Evolutionary conservation across 495 filamentous ascomycete species (phyloP), one percentile per base, ranked within the genome.

Genomic region (Friedmanniomyces simplex): DNA sequence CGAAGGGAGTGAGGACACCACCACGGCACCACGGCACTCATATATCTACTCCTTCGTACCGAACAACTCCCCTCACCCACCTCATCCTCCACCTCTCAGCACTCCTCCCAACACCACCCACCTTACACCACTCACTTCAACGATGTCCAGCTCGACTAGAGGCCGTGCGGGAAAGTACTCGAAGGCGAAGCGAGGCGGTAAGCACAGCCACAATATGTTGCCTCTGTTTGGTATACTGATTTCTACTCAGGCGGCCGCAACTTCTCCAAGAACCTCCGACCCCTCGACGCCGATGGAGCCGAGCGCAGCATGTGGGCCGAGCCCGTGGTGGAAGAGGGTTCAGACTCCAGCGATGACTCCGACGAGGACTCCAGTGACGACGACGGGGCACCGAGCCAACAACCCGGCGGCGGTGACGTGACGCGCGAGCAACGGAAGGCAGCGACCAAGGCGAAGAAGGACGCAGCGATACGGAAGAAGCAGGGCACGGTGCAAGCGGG

Each of bases 111-210:
- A n/a, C n/a, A n/a, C n/a, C 4, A 32, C 28, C 28, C 10, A 32
- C 28, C 4, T 32, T 32, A 32, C 28, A 3, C 28, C 4, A 22
- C 11, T 5, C 25, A 51, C 50, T 39, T 47, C 49, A 50, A 58
- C 61, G 57, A 90, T 89, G 85, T 76, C 84, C 64, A 77, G 84
- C 41, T 37, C 62, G 60, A 78, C 78, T 52, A 75, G 84, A 67
- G 88, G 88, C 65, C 84, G 90, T 63, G 89, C 86, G 62, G 88
- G 89, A 71, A 98, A 96, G 74, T 96, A 90, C 70, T 85, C 80
- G 73, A 98, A 98, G 76, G 89, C 86, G 59, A 87, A 85, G 54
- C 80, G 93, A 73, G 93, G 93, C 76, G 89, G 90, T 91, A 76
- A 62, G 81, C 70, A n/a, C 2, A 14, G 30, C 7, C 13, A 14